Conservation (phyloP, 2,329 filamentous ascomycete genomes). For the Xylaria sp. region DNA sequence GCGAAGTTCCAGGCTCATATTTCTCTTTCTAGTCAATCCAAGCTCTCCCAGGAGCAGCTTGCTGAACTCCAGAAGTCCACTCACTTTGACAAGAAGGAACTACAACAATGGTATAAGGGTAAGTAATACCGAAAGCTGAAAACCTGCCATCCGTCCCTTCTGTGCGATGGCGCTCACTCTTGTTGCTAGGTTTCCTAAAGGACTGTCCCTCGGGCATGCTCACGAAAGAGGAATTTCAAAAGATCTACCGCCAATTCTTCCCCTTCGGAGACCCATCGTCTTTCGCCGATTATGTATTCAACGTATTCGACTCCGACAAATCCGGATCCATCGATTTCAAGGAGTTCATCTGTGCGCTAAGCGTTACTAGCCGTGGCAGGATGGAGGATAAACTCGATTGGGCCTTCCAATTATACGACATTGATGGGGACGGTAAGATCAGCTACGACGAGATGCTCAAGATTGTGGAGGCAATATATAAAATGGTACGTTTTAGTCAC, state of each 20-base stretch:
- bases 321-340: slow-evolving; percentile 99
- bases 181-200: slow-evolving; percentile 86
- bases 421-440: slow-evolving; percentile 98
- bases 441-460: slow-evolving; percentile 99
- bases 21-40: slow-evolving; percentile 79
- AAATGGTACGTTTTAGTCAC: slow-evolving; percentile 78
- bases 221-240: slow-evolving; percentile 98
- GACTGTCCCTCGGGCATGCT: slow-evolving; percentile 97
- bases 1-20: slow-evolving; percentile 29
- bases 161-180: slow-evolving; percentile 25
- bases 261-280: slow-evolving; percentile 97
- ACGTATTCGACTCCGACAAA: slow-evolving; percentile 97
- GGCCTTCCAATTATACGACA: slow-evolving; percentile 99
- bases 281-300: slow-evolving; percentile 99
- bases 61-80: slow-evolving; percentile 95
- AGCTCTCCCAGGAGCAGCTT: slow-evolving; percentile 96
- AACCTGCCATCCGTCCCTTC: background rate
- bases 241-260: slow-evolving; percentile 99
- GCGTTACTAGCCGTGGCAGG: slow-evolving; percentile 95
- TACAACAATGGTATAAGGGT: slow-evolving; percentile 99
- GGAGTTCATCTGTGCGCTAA: slow-evolving; percentile 98
- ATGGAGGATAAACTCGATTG: slow-evolving; percentile 99
- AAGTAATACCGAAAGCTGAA: slow-evolving; percentile 47
- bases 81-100: slow-evolving; percentile 99
- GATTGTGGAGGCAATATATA: slow-evolving; percentile 99